Evolutionary conservation across 352 stramenopile species (phyloP), one percentile per base, ranked within the genome.

Genomic region (Globisporangium echinulatum): DNA sequence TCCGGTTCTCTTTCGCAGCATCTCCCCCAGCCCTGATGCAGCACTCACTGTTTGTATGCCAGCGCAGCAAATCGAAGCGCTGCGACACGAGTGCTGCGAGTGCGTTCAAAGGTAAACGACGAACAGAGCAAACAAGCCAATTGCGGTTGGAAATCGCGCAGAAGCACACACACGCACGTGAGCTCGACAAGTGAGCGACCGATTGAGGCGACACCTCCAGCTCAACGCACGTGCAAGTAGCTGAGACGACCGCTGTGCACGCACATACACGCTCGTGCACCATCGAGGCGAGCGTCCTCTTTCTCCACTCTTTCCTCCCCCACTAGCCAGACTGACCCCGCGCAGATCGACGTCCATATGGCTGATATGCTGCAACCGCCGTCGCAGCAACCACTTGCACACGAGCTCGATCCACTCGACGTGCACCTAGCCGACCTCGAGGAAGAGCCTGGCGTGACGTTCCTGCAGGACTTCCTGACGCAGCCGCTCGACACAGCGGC

Each of bases 371-470:
- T 90, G 75, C 65, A 82, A 75, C 69, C 75, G 76, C 69, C 74
- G 64, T 59, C 73, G 63, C 68, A 70, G 52, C 62, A 86, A 52
- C 75, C 72, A 42, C 73, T 69, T 44, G 83, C 71, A 63, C 62
- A 83, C 46, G 79, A 92, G 68, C 82, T 85, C 62, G 78, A 90
- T 62, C 68, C 78, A 51, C 72, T 92, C 59, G 79, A 89, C 54
- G 76, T 77, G 46, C 75, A 90, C 53, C 58, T 92, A 38, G 77
- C 87, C 15, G 82, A 89, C 59, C 68, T 92, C 52, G 81, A 50
- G 25, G 52, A 92, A 58, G 77, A 84, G 52, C 75, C 81, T 4
- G 82, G 78, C 17, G 55, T 72, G 40, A 87, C 83, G 46, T 80
- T 90, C 43, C 71, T 92, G 14, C 77, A 87, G 74, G 77, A 85